These are phyloP conservation scores for Crotalaria pallida DNA, from an alignment of 306 rosid species.

Conservation along the genomic window DNA sequence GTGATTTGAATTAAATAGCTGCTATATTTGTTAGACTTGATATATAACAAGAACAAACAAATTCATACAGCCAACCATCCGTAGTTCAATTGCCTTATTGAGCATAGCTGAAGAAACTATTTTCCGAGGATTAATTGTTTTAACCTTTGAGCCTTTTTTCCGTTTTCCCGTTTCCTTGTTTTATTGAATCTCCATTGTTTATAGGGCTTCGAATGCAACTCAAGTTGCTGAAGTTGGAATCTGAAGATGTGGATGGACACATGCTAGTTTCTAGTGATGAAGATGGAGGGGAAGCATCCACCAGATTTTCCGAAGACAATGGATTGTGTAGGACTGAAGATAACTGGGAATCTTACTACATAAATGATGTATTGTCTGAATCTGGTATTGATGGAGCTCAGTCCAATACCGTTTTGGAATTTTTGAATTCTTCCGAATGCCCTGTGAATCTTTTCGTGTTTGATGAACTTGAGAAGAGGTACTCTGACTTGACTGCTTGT, in stretches of 20 bases:
- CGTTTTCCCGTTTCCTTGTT: not conserved
- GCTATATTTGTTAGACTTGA: not conserved
- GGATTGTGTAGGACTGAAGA: constrained; percentile 33
- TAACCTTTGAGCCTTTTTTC: not conserved
- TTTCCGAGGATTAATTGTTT: not conserved
- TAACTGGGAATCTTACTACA: constrained; percentile 66
- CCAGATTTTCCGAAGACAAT: constrained; percentile 18
- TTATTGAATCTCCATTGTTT: constrained; percentile 1
- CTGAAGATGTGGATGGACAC: constrained; percentile 62
- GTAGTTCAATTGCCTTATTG: not conserved
- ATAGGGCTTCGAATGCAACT: constrained; percentile 95
- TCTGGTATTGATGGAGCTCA: constrained; percentile 45
- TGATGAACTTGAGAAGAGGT: constrained; percentile 69
- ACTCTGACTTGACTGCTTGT: constrained; percentile 32
- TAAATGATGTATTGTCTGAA: constrained; percentile 44
- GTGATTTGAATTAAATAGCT: constrained; percentile 13
- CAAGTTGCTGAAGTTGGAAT: constrained; percentile 77
- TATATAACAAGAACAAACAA: not conserved
- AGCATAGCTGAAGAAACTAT: not conserved
- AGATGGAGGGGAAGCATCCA: constrained; percentile 50
- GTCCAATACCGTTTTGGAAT: constrained; percentile 29
- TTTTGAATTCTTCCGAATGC: constrained; percentile 57
- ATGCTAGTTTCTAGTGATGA: constrained; percentile 66
- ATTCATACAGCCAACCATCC: not conserved
- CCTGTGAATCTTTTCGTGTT: constrained; percentile 59